Conservation (phyloP, 2,329 filamentous ascomycete genomes). For the Aspergillus fijiensis region DNA sequence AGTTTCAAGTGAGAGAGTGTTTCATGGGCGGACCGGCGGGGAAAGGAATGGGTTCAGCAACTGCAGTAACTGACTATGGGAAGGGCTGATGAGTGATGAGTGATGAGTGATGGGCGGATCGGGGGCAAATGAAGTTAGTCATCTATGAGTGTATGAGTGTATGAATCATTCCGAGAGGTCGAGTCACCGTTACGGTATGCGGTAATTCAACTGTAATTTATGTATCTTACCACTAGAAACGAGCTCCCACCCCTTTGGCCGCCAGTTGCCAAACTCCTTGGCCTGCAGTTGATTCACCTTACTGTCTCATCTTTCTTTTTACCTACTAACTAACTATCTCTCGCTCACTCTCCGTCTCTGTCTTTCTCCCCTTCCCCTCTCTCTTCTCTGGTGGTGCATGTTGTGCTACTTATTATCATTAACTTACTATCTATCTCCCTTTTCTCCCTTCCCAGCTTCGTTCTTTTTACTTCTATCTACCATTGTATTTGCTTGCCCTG, state of each 20-base stretch:
- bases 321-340: not conserved
- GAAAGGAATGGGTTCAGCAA: too few relatives aligned
- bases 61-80: too few relatives aligned
- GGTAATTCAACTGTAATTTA: not conserved
- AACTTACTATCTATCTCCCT: not conserved
- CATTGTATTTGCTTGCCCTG: not conserved
- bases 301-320: not conserved
- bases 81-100: too few relatives aligned
- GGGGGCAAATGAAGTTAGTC: too few relatives aligned
- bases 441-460: not conserved
- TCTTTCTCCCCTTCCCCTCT: too few relatives aligned
- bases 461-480: not conserved
- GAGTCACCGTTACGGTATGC: not conserved
- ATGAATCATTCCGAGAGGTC: not conserved
- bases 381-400: not conserved
- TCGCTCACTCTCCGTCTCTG: too few relatives aligned
- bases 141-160: not conserved
- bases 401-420: not conserved
- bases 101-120: too few relatives aligned
- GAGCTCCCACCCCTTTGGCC: not conserved
- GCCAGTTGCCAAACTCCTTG: constrained; percentile 7
- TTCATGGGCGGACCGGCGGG: not conserved
- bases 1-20: not conserved
- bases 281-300: not conserved
- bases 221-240: not conserved